Evolutionary conservation across 495 filamentous ascomycete species (phyloP), one percentile per base, ranked within the genome.

Genomic region (Astrocystis sublimbata): DNA sequence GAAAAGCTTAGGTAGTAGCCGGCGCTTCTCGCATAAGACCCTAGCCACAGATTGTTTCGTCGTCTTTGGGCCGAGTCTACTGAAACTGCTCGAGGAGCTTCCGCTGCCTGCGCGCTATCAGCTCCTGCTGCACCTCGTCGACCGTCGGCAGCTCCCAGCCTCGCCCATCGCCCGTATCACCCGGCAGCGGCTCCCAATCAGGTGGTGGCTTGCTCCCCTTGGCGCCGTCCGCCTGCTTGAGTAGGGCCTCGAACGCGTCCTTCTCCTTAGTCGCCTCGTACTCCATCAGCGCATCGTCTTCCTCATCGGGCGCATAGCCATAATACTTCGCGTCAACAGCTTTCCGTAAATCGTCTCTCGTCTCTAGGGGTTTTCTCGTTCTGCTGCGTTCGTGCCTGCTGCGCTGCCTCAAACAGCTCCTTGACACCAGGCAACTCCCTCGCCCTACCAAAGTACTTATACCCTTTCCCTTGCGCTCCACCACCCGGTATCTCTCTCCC

Each of bases 251-350:
- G 53, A 83, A 78, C 2, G 92, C 90, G 75, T 96, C 88, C 67
- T 87, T 83, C 79, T 98, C 94, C 80, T 91, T 93, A 70, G 83
- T 75, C 47, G 76, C 80, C 76, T 98, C 94, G 72, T 96, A 98
- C 49, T 78, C 86, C 59, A 98, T 69, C 69, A 98, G 70, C 47
- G 83, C 85, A 0, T 90, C 92, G 75, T 97, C 94, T 75, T 97
- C 94, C 75, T 98, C 94, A 69, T 93, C 92, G 24, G 93, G 83
- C 66, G 92, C 91, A 74, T 96, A 98, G 33, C 94, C 94, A 70
- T 97, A 98, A 69, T 98, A 98, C 49, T 87, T 88, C 19, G 96
- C 96, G 81, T 98, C 92, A 3, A 98, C 92, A 65, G 88, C 84
- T 78, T 83, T 87, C 62, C 92, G 81, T 75, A 98, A 75, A 69